Base-by-base conservation (phyloP, 352 stramenopile genomes). In the Phytopythium ostracodes region DNA sequence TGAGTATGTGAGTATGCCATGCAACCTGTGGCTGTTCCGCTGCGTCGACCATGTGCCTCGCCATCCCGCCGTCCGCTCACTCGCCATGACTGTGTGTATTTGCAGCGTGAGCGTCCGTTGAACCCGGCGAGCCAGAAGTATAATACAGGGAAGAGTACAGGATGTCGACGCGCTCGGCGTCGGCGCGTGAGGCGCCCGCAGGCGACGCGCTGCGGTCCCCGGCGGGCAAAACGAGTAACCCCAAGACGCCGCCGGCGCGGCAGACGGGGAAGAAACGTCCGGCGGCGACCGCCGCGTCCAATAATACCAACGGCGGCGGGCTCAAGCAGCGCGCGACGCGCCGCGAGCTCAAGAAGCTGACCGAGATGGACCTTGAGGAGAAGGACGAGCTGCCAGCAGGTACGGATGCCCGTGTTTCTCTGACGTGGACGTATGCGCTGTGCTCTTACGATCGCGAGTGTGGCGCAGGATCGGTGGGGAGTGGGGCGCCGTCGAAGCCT, bases 331-430 rank as follows among this genome's bases (percentile, higher is more conserved):
- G 82, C 18, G 67, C 81, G 20, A 93, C 84, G 47, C 82, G 84
- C 33, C 79, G 85, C 44, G 82, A 92, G 62, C 75, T 94, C 29
- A 92, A 90, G 64, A 91, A 92, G 53, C 64, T 90, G 31, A 87
- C 79, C 20, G 84, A 93, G 51, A 79, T 89, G 46, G 80, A 88
- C 56, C 56, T 89, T 42, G 82, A 93, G 59, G 81, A 94, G 46
- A 90, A 92, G 54, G 71, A 91, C 22, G 72, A 84, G 15, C 47
- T 76, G 5, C 59, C 72, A 14, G 49, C 42, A 62, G 77, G 78
- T 88, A 65, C 0, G 58, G 12, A 27, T 12, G 53, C 29, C 6
- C 38, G 57, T 29, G 15, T 9, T 40, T 5, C 17, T 29, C 25
- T 54, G 6, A 17, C 11, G 27, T 12, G 2, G 1, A 10, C 2